Percentiles rank a stretch among this genome's conserved stretches.
Conservation (phyloP, 2,329 filamentous ascomycete species). For the Cladophialophora carrionii region DNA sequence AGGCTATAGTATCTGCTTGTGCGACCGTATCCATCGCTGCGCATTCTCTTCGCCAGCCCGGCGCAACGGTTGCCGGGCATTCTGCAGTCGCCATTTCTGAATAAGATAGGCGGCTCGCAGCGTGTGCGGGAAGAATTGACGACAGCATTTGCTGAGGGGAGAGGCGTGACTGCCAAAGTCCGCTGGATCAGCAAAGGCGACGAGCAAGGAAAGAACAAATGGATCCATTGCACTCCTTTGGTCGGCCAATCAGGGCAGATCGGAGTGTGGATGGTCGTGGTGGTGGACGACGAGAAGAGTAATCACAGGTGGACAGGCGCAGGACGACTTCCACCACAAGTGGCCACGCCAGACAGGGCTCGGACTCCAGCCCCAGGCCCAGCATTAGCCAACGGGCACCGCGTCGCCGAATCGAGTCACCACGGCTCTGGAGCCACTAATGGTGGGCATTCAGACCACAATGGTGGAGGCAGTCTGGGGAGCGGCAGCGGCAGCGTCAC, state of each 20-base stretch:
- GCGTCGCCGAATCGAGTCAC: constrained; percentile 11
- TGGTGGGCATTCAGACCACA: constrained; percentile 9
- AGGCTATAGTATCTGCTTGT: constrained; percentile 46
- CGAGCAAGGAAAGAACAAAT: constrained; percentile 63
- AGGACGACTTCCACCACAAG: constrained; percentile 27
- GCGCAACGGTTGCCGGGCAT: constrained; percentile 69
- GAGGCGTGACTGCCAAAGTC: constrained; percentile 74
- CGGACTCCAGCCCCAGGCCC: constrained; percentile 20
- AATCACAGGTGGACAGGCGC: constrained; percentile 23
- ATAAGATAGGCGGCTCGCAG: constrained; percentile 52
- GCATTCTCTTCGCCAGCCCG: constrained; percentile 70
- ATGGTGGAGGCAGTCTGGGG: constrained; percentile 23
- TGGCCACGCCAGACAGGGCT: constrained; percentile 25
- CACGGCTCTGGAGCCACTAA: constrained; percentile 18
- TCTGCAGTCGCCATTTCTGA: constrained; percentile 60
- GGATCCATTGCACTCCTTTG: constrained; percentile 78
- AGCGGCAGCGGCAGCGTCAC: constrained; percentile 28
- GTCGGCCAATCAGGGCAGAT: constrained; percentile 68
- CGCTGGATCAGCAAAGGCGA: constrained; percentile 65
- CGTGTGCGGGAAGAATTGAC: constrained; percentile 59
- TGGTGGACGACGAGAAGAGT: constrained; percentile 65
- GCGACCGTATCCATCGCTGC: constrained; percentile 66
- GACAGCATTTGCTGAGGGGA: constrained; percentile 67
- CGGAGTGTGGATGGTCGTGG: constrained; percentile 77
- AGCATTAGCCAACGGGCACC: constrained; percentile 18